phyloP scores from a whole-genome alignment of 2,329 filamentous ascomycete genomes.

The Xylaria hypoxylon region DNA sequence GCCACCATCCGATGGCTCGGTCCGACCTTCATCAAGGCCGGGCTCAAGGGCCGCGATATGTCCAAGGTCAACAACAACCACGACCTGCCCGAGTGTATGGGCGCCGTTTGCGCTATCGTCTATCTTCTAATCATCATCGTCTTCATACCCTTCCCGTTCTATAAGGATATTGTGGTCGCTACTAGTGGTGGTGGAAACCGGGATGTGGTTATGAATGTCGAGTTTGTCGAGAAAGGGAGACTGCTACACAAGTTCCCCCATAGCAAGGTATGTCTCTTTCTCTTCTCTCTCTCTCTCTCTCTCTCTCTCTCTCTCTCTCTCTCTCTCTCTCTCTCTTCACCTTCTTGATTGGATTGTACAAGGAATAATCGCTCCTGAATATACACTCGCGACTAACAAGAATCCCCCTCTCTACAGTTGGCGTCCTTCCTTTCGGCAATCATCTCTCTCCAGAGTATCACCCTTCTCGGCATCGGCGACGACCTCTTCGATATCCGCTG shows the following conservation, averaged over 20 bases:
- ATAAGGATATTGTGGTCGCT: constrained; percentile 95
- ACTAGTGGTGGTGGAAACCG: constrained; percentile 94
- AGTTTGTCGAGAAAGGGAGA: constrained; percentile 82
- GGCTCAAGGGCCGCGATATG: constrained; percentile 90
- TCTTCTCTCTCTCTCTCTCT: background rate
- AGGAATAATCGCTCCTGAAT: background rate
- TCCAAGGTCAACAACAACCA: constrained; percentile 71
- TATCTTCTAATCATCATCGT: constrained; percentile 89
- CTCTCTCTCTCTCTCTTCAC: background rate
- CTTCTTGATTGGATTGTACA: too few relatives aligned
- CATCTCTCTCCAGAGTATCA: constrained; percentile 89
- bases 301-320: background rate
- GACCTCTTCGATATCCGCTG: constrained; percentile 98
- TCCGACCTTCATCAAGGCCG: constrained; percentile 86
- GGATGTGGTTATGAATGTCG: constrained; percentile 81
- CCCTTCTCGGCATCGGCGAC: constrained; percentile 91
- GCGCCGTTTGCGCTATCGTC: constrained; percentile 89
- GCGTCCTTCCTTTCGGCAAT: constrained; percentile 95
- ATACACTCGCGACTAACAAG: background rate
- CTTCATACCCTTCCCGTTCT: constrained; percentile 97
- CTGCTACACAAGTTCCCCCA: constrained; percentile 93
- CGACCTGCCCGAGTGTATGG: constrained; percentile 90
- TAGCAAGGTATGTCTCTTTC: constrained; percentile 74
- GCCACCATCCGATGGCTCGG: constrained; percentile 94
- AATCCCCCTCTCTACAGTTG: constrained; percentile 69